Evolutionary conservation across 441 rosid genomes (phyloP).

Genomic region (Syzygium syzygioides): DNA sequence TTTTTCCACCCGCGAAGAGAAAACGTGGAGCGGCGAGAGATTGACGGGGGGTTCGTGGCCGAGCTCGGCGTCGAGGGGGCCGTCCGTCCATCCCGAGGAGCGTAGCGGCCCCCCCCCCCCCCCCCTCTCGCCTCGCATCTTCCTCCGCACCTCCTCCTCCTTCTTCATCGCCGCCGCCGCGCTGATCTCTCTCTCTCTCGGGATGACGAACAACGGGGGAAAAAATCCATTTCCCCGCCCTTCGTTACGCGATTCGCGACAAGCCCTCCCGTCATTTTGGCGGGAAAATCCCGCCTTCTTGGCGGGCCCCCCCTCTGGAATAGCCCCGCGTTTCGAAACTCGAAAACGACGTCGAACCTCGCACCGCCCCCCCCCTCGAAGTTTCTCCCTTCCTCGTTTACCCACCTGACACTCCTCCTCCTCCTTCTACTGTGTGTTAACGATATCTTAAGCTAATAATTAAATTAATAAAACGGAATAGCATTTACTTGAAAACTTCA

Average conservation of each 20-base stretch:
- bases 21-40: too few species aligned
- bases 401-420: too few species aligned
- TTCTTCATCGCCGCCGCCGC: constrained; percentile 31
- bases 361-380: too few species aligned
- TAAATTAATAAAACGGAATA: background rate
- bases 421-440: background rate
- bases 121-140: constrained; percentile 46
- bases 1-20: too few species aligned
- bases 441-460: background rate
- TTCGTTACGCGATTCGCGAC: background rate
- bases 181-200: constrained; percentile 15
- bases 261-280: background rate
- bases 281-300: background rate
- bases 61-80: constrained; percentile 54
- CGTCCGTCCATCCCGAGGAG: constrained; percentile 40
- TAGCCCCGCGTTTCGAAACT: too few species aligned
- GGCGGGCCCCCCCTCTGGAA: too few species aligned
- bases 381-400: too few species aligned
- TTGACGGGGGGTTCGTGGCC: constrained; percentile 46
- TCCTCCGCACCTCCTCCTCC: constrained; percentile 45
- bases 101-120: constrained; percentile 96
- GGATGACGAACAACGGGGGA: too few species aligned
- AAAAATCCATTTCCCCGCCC: too few species aligned
- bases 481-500: too few species aligned
- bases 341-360: background rate